Percentiles rank a stretch among this genome's conserved stretches.
phyloP scores from a whole-genome alignment of 2,329 filamentous ascomycete species.

The Cladosporium sphaerospermum region DNA sequence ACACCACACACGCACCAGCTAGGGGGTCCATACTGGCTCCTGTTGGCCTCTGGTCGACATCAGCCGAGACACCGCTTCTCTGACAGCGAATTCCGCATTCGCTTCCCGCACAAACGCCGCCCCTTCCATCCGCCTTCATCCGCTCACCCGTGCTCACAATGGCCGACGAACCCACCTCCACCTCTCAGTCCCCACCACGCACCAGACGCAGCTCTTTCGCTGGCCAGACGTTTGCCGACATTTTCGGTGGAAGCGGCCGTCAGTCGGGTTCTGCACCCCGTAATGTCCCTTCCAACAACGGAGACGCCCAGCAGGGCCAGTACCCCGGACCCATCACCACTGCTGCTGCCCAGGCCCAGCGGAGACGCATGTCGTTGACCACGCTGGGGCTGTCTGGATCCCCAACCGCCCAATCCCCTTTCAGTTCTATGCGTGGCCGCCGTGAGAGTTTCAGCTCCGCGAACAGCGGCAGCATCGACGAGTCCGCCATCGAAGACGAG shows the following conservation, averaged over 20 bases:
- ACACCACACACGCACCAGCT: conserved; percentile 4
- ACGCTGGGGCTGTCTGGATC: conserved; percentile 43
- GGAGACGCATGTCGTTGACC: conserved; percentile 44
- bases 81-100: not conserved
- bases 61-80: conserved; percentile 5
- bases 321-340: conserved; percentile 43
- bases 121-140: not conserved
- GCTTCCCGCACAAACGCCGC: conserved; percentile 2
- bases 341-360: conserved; percentile 45
- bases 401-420: conserved; percentile 36
- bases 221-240: conserved; percentile 43
- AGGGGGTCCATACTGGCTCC: conserved; percentile 7
- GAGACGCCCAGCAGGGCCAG: conserved; percentile 26
- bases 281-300: conserved; percentile 25
- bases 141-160: conserved; percentile 14
- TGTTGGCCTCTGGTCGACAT: conserved; percentile 10
- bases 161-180: conserved; percentile 36
- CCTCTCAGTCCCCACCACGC: conserved; percentile 31
- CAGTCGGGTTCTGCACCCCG: conserved; percentile 15
- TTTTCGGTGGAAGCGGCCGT: conserved; percentile 38
- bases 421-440: conserved; percentile 37
- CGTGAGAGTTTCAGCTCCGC: conserved; percentile 39
- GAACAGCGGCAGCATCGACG: conserved; percentile 39
- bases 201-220: conserved; percentile 43
- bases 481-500: conserved; percentile 54